Conservation (phyloP, 768 basidiomycete species). For the Hericium erinaceus region DNA sequence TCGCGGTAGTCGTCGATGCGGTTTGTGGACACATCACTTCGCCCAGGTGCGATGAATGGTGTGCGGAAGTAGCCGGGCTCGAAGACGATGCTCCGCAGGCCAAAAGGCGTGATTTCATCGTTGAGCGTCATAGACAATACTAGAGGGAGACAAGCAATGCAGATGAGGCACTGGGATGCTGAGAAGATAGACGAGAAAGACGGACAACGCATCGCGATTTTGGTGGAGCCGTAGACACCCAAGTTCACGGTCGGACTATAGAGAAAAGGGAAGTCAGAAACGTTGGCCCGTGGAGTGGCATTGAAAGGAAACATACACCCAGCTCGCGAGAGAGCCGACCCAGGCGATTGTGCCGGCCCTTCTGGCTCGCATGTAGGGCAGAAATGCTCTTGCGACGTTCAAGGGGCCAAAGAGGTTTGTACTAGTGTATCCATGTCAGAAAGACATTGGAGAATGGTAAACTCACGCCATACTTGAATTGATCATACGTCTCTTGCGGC, state of each 20-base stretch:
- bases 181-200: no score
- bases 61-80: background rate
- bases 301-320: background rate
- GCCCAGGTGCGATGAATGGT: background rate
- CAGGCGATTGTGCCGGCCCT: conserved; percentile 13
- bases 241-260: background rate
- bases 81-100: background rate
- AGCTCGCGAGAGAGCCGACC: conserved; percentile 8
- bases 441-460: no score
- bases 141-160: background rate
- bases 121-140: background rate
- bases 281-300: background rate
- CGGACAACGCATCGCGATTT: background rate
- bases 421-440: no score
- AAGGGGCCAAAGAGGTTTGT: conserved; percentile 14
- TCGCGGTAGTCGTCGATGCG: background rate
- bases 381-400: conserved; percentile 13
- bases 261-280: background rate
- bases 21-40: background rate
- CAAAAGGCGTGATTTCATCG: background rate
- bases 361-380: conserved; percentile 15
- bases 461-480: no score
- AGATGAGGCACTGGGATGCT: no score
- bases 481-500: no score
- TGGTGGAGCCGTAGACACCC: background rate